These are phyloP conservation scores for Tetracladium setigerum DNA, from an alignment of 495 filamentous ascomycete genomes.

Conservation along the genomic window DNA sequence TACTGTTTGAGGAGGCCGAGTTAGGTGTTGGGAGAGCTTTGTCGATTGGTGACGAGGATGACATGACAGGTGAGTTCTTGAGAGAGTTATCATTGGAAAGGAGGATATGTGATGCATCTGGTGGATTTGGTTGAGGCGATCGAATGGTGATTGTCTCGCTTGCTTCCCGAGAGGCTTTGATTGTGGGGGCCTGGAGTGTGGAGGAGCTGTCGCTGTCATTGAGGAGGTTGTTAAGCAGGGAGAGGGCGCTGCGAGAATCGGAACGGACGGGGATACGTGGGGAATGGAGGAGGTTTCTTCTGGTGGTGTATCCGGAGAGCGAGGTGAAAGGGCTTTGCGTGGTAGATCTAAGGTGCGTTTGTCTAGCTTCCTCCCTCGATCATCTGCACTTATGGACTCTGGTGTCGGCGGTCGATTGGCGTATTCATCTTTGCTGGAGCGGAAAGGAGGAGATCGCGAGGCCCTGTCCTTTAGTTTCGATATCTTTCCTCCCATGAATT, in stretches of 20 bases:
- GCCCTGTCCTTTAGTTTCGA: constrained; percentile 17
- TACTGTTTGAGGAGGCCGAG: not conserved
- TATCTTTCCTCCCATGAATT: constrained; percentile 17
- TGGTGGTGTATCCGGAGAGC: constrained; percentile 12
- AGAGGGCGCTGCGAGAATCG: constrained; percentile 4
- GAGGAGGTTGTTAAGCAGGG: not conserved
- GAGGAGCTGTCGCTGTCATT: not conserved
- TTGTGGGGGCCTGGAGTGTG: constrained; percentile 1
- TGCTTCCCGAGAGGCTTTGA: constrained; percentile 7
- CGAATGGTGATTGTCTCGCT: constrained; percentile 17
- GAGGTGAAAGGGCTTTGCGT: constrained; percentile 3
- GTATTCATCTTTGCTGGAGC: constrained; percentile 9
- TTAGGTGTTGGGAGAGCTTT: constrained; percentile 31
- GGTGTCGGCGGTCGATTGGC: constrained; percentile 8
- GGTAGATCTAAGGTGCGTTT: not conserved
- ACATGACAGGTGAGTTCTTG: constrained; percentile 9
- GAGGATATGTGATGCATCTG: constrained; percentile 8
- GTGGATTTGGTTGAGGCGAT: constrained; percentile 14
- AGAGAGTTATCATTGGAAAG: no score
- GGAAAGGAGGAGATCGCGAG: not conserved
- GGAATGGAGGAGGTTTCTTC: not conserved
- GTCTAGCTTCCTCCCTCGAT: constrained; percentile 4
- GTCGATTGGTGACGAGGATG: constrained; percentile 62
- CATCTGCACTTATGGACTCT: constrained; percentile 5
- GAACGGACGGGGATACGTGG: constrained; percentile 11